These are phyloP conservation scores for Teratosphaeria viscida DNA, from an alignment of 2,329 filamentous ascomycete species.

Conservation along the genomic window DNA sequence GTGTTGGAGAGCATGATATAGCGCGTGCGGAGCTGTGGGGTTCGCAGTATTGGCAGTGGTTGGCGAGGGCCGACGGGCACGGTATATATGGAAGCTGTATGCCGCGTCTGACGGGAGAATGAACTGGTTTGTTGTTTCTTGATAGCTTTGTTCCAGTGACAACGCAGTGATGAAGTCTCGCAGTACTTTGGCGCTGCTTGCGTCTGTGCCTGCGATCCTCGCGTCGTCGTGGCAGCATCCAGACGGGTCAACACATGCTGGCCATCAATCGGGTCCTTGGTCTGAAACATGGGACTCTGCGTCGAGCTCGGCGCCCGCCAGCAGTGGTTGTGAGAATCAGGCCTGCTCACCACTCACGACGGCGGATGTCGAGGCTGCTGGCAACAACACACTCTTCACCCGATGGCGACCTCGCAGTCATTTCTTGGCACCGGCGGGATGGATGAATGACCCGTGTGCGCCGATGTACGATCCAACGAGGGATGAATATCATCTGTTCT, in stretches of 20 bases:
- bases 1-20: background rate
- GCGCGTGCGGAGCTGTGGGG: background rate
- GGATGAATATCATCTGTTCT: slow-evolving; percentile 43
- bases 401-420: slow-evolving; percentile 39
- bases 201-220: background rate
- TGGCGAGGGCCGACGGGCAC: background rate
- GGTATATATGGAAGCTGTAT: background rate
- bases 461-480: slow-evolving; percentile 40
- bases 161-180: background rate
- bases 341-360: slow-evolving; percentile 20
- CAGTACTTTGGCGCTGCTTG: background rate
- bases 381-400: slow-evolving; percentile 40
- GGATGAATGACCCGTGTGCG: slow-evolving; percentile 39
- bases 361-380: slow-evolving; percentile 23
- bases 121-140: background rate
- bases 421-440: slow-evolving; percentile 38
- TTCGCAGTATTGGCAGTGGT: background rate
- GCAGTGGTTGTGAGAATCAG: slow-evolving; percentile 1
- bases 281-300: background rate
- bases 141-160: background rate
- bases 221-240: background rate
- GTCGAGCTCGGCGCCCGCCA: background rate
- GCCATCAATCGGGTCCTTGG: background rate
- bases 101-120: background rate
- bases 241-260: background rate